phyloP scores from a whole-genome alignment of 1,284 basidiomycete species.

The Trichosporon sp. region DNA sequence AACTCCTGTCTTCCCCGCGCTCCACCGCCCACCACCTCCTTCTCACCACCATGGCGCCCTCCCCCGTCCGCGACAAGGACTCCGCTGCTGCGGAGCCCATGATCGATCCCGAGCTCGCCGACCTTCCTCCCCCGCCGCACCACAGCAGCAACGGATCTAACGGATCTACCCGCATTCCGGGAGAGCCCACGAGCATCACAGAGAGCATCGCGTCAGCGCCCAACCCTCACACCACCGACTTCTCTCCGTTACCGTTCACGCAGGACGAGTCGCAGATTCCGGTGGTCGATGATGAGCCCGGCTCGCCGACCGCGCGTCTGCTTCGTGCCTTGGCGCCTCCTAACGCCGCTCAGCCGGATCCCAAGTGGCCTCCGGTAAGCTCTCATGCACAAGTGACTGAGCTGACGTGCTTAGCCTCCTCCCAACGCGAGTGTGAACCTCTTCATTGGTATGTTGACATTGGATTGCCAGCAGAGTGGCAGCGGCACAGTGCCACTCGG shows the following conservation, averaged over 20 bases:
- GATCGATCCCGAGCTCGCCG: conserved; percentile 47
- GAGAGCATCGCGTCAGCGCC: conserved; percentile 51
- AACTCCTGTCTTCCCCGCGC: not conserved
- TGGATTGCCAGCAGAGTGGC: not conserved
- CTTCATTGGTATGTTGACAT: conserved; percentile 48
- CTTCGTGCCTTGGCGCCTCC: conserved; percentile 52
- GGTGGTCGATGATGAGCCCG: conserved; percentile 43
- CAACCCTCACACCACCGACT: conserved; percentile 49
- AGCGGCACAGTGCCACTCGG: conserved; percentile 12
- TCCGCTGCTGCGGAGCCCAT: conserved; percentile 31
- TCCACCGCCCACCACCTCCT: conserved; percentile 22
- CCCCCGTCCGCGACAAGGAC: conserved; percentile 24
- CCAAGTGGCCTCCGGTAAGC: conserved; percentile 52
- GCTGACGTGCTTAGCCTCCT: conserved; percentile 44
- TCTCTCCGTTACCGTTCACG: conserved; percentile 42
- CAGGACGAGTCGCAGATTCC: conserved; percentile 43
- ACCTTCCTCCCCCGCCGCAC: conserved; percentile 43
- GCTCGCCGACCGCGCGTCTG: conserved; percentile 50
- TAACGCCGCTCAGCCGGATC: conserved; percentile 46
- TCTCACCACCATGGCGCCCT: conserved; percentile 23
- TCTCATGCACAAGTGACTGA: too few relatives aligned
- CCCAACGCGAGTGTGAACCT: conserved; percentile 55
- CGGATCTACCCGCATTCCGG: conserved; percentile 27
- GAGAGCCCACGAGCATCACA: conserved; percentile 42
- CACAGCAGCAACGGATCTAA: conserved; percentile 29